Percentiles rank a stretch among this genome's conserved stretches.
These are phyloP conservation scores for Rossbeevera mucosa DNA, from an alignment of 768 basidiomycete genomes.

Conservation along the genomic window DNA sequence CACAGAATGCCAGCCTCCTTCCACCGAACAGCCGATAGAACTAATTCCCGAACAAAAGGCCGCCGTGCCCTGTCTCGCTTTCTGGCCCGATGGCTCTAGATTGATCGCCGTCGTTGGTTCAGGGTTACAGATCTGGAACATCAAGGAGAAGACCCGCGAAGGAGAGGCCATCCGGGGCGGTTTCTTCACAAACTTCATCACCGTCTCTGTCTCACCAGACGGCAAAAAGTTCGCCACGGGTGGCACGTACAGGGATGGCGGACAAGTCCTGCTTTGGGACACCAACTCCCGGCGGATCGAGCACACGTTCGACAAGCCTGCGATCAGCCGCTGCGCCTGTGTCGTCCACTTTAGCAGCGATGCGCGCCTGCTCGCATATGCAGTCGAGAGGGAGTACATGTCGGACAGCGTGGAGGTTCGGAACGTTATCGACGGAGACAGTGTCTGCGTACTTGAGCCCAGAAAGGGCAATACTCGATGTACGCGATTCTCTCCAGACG, in stretches of 20 bases:
- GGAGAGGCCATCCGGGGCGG: slow-evolving; percentile 21
- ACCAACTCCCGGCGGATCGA: slow-evolving; percentile 18
- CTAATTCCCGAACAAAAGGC: slow-evolving; percentile 18
- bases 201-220: slow-evolving; percentile 21
- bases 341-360: slow-evolving; percentile 24
- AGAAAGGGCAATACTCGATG: slow-evolving; percentile 22
- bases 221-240: slow-evolving; percentile 23
- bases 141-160: slow-evolving; percentile 17
- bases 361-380: slow-evolving; percentile 16
- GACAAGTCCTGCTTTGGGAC: slow-evolving; percentile 23
- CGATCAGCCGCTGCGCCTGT: slow-evolving; percentile 19
- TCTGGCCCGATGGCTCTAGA: slow-evolving; percentile 25
- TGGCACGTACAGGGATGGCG: slow-evolving; percentile 23
- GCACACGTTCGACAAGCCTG: slow-evolving; percentile 22
- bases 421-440: slow-evolving; percentile 8
- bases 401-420: slow-evolving; percentile 20
- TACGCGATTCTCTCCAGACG: slow-evolving; percentile 24
- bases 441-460: slow-evolving; percentile 17
- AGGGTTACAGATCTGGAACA: slow-evolving; percentile 25
- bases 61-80: slow-evolving; percentile 17
- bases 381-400: slow-evolving; percentile 25
- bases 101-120: slow-evolving; percentile 24
- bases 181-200: slow-evolving; percentile 26
- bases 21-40: slow-evolving; percentile 10
- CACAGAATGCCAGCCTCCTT: neutral